Evolutionary conservation across 2,329 filamentous ascomycete genomes (phyloP).

Genomic region (Penicillium sp.): DNA sequence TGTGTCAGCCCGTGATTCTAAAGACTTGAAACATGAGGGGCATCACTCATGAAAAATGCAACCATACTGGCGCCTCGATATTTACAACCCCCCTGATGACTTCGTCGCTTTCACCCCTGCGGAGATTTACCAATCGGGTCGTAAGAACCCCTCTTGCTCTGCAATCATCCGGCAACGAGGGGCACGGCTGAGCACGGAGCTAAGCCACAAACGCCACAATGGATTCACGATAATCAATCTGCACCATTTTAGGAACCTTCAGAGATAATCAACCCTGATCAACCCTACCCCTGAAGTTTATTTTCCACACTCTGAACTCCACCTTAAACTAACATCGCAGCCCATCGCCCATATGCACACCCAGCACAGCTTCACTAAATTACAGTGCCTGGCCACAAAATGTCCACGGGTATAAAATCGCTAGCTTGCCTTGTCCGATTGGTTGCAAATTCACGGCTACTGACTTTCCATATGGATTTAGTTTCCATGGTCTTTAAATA

Average conservation of each 20-base stretch:
- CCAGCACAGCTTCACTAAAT: not conserved
- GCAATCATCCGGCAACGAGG: not conserved
- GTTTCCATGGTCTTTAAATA: too few relatives aligned
- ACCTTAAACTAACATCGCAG: not conserved
- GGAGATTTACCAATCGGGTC: not conserved
- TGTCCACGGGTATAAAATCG: too few relatives aligned
- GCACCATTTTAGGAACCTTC: not conserved
- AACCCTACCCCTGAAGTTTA: not conserved
- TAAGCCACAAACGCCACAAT: not conserved
- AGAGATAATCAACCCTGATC: not conserved
- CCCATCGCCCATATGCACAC: not conserved
- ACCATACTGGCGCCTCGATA: not conserved
- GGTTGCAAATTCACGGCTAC: too few relatives aligned
- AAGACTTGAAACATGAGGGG: not conserved
- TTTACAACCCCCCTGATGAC: not conserved
- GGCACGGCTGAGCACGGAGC: not conserved
- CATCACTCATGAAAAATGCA: not conserved
- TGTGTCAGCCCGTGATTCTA: not conserved
- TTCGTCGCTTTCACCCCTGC: not conserved
- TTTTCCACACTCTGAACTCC: not conserved
- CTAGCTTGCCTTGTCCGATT: too few relatives aligned
- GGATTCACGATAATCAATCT: not conserved
- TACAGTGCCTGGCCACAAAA: too few relatives aligned
- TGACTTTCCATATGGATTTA: too few relatives aligned
- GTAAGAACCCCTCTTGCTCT: not conserved